A percentile compares a stretch with the other conserved stretches of the same genome.
phyloP scores from a whole-genome alignment of 371 early-diverging fungal genomes.

The Mortierella sp. region DNA sequence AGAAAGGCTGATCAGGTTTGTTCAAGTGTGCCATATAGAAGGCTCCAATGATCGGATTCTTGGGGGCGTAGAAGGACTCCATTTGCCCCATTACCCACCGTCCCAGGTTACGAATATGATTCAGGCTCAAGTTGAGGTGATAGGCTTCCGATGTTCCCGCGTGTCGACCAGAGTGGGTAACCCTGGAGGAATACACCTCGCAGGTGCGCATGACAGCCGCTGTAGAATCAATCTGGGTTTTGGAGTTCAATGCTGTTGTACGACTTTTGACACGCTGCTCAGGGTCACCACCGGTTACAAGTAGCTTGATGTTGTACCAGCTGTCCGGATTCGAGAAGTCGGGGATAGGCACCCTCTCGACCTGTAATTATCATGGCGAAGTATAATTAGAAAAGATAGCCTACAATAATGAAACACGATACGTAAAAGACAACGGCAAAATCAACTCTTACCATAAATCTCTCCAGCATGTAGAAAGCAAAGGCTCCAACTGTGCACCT shows the following conservation, averaged over 20 bases:
- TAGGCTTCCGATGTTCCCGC: constrained; percentile 34
- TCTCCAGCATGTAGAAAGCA: constrained; percentile 37
- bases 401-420: background rate
- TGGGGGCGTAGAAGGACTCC: constrained; percentile 27
- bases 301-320: constrained; percentile 29
- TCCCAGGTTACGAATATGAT: constrained; percentile 33
- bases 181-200: constrained; percentile 24
- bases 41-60: constrained; percentile 29
- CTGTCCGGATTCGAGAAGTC: constrained; percentile 24
- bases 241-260: background rate
- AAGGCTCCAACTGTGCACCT: constrained; percentile 38
- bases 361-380: constrained; percentile 9
- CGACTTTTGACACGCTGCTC: constrained; percentile 11
- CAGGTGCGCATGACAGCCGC: constrained; percentile 27
- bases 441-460: constrained; percentile 15
- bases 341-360: constrained; percentile 24
- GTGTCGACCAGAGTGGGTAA: constrained; percentile 30
- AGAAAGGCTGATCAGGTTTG: constrained; percentile 16
- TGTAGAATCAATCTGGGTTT: constrained; percentile 29
- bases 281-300: constrained; percentile 1
- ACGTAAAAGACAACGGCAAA: background rate
- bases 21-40: constrained; percentile 44
- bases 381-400: background rate
- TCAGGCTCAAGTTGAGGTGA: constrained; percentile 6
- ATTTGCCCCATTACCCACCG: constrained; percentile 31